A percentile compares a stretch with the other conserved stretches of the same genome.
phyloP scores from a whole-genome alignment of 345 rosid genomes.

The Raphanus sativus region DNA sequence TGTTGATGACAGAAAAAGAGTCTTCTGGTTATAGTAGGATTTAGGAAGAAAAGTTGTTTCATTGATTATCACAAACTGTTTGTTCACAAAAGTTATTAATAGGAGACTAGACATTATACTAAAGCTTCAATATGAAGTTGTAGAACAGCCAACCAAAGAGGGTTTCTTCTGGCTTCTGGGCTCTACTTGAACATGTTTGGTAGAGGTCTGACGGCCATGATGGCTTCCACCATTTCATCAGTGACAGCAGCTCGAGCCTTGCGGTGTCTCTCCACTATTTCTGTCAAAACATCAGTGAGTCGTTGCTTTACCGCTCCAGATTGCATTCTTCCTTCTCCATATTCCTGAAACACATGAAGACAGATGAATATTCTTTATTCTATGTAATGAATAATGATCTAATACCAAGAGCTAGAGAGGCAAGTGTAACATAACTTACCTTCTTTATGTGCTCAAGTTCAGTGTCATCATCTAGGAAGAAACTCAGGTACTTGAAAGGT shows the following conservation, averaged over 20 bases:
- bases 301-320: slow-evolving; percentile 75
- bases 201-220: slow-evolving; percentile 86
- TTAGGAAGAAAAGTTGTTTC: not conserved
- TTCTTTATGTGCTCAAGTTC: slow-evolving; percentile 77
- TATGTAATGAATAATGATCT: not conserved
- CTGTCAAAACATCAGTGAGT: slow-evolving; percentile 63
- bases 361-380: slow-evolving; percentile 9
- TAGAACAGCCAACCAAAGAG: not conserved
- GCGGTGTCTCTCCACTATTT: slow-evolving; percentile 74
- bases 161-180: not conserved
- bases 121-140: not conserved
- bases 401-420: not conserved
- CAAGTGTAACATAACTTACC: slow-evolving; percentile 39
- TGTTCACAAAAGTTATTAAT: not conserved
- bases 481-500: slow-evolving; percentile 69
- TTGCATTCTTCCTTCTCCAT: slow-evolving; percentile 79
- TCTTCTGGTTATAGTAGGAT: too few relatives aligned
- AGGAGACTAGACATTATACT: not conserved
- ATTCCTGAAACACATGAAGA: slow-evolving; percentile 48
- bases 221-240: slow-evolving; percentile 87
- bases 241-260: slow-evolving; percentile 77
- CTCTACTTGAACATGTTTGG: slow-evolving; percentile 66
- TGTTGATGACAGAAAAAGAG: too few relatives aligned
- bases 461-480: slow-evolving; percentile 76
- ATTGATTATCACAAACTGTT: not conserved